Conservation (phyloP, 441 rosid species). For the Adansonia rubrostipa region DNA sequence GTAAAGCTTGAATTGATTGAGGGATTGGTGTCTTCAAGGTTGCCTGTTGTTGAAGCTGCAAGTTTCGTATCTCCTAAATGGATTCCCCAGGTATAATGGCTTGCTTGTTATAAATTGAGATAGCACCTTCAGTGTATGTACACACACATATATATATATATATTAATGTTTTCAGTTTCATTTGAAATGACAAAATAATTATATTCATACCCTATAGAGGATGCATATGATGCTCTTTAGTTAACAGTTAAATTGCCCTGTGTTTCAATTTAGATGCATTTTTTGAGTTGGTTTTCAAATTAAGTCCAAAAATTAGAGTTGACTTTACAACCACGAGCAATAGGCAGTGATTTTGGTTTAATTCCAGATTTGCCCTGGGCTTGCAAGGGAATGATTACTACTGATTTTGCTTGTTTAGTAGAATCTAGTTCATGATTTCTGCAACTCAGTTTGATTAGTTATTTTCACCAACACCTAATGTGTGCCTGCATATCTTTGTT, state of each 20-base stretch:
- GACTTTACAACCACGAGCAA: not conserved
- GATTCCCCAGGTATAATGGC: conserved; percentile 85
- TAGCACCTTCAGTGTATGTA: not conserved
- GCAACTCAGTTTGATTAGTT: not conserved
- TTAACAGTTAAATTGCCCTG: not conserved
- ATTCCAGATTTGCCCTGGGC: not conserved
- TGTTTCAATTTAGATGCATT: not conserved
- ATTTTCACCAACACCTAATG: not conserved
- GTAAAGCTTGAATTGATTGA: conserved; percentile 85
- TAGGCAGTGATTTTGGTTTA: not conserved
- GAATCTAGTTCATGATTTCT: conserved; percentile 5
- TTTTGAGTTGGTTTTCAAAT: not conserved
- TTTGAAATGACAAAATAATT: not conserved
- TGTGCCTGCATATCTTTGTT: not conserved
- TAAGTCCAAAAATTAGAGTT: not conserved
- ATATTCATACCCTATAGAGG: not conserved
- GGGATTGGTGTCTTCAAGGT: conserved; percentile 74
- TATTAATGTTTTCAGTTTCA: not conserved
- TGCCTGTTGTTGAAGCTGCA: conserved; percentile 92
- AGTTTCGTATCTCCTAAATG: conserved; percentile 98
- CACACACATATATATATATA: no score
- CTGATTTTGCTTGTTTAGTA: not conserved
- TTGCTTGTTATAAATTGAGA: not conserved
- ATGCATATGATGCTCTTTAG: conserved; percentile 5
- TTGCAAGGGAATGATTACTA: not conserved